Percentiles rank a stretch among this genome's conserved stretches.
Conservation (phyloP, 2,329 filamentous ascomycete genomes). For the Cercospora zeae-maydis region DNA sequence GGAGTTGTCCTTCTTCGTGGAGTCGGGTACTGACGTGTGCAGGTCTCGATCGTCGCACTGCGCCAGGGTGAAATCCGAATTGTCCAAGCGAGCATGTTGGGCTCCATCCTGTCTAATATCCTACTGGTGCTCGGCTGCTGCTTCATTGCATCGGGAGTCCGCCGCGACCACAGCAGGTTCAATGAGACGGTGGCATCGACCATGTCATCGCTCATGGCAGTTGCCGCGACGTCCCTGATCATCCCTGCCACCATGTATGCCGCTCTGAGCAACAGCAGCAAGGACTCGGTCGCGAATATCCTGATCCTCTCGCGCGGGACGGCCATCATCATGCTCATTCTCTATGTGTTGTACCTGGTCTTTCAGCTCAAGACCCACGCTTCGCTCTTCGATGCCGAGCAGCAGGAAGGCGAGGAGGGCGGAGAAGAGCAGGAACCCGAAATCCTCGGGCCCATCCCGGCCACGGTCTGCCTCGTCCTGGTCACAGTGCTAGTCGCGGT, state of each 20-base stretch:
- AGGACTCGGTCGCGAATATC: conserved; percentile 44
- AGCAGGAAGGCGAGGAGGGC: conserved; percentile 32
- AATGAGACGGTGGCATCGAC: conserved; percentile 75
- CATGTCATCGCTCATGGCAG: conserved; percentile 61
- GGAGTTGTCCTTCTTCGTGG: too few relatives aligned
- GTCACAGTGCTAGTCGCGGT: conserved; percentile 50
- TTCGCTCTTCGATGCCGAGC: conserved; percentile 45
- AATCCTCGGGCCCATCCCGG: conserved; percentile 46
- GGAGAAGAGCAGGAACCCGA: conserved; percentile 37
- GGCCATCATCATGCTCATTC: conserved; percentile 51
- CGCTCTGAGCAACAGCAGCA: conserved; percentile 40
- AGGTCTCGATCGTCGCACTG: conserved; percentile 81
- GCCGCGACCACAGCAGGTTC: conserved; percentile 52
- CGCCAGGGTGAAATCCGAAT: conserved; percentile 83
- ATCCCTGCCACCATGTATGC: conserved; percentile 54
- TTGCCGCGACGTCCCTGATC: conserved; percentile 53
- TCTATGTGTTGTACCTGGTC: conserved; percentile 54
- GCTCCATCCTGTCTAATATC: conserved; percentile 91
- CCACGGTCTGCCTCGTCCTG: conserved; percentile 46
- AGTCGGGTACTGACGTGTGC: conserved; percentile 1
- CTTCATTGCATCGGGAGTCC: conserved; percentile 50
- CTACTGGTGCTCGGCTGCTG: conserved; percentile 65
- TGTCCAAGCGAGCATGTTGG: conserved; percentile 97
- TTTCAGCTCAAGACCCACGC: conserved; percentile 54
- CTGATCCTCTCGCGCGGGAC: conserved; percentile 52